A percentile compares a stretch with the other conserved stretches of the same genome.
Evolutionary conservation across 2,329 filamentous ascomycete genomes (phyloP).

Genomic region (Hymenotorrendiella dingleyae): DNA sequence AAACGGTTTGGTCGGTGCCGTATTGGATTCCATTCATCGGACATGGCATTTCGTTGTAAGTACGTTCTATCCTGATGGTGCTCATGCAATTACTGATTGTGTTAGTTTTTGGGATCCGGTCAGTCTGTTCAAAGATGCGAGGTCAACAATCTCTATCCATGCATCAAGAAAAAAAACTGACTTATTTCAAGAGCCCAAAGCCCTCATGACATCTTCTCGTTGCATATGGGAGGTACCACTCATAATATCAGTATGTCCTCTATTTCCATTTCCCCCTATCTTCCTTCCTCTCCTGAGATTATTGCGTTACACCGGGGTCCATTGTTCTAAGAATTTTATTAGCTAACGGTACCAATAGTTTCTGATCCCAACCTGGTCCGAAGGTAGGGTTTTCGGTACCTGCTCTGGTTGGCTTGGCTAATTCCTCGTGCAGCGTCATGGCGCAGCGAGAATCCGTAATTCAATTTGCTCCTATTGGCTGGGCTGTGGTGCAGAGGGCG

Average conservation of each 20-base stretch:
- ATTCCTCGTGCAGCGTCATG: constrained; percentile 17
- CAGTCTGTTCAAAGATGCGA: constrained; percentile 19
- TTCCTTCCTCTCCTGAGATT: background rate
- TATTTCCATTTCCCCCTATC: background rate
- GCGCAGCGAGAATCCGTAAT: constrained; percentile 22
- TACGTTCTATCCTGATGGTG: constrained; percentile 32
- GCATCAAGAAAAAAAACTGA: constrained; percentile 1
- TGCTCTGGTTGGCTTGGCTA: constrained; percentile 1
- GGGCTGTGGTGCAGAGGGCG: constrained; percentile 19
- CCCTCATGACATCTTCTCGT: constrained; percentile 25
- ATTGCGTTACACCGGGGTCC: too few relatives aligned
- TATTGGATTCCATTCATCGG: constrained; percentile 57
- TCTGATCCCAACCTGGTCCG: constrained; percentile 21
- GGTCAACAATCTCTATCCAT: constrained; percentile 16
- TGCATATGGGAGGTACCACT: constrained; percentile 22
- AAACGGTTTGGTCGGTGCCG: constrained; percentile 41
- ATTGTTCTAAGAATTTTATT: too few relatives aligned
- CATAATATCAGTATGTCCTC: constrained; percentile 24
- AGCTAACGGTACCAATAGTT: constrained; percentile 13
- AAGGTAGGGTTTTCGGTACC: constrained; percentile 9
- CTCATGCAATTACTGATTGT: constrained; percentile 35
- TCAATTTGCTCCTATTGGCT: constrained; percentile 16
- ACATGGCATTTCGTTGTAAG: constrained; percentile 44
- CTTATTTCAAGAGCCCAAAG: constrained; percentile 19
- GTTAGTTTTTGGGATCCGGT: constrained; percentile 22